Evolutionary conservation across 495 filamentous ascomycete species (phyloP).

Genomic region (Aspergillus biplanus): DNA sequence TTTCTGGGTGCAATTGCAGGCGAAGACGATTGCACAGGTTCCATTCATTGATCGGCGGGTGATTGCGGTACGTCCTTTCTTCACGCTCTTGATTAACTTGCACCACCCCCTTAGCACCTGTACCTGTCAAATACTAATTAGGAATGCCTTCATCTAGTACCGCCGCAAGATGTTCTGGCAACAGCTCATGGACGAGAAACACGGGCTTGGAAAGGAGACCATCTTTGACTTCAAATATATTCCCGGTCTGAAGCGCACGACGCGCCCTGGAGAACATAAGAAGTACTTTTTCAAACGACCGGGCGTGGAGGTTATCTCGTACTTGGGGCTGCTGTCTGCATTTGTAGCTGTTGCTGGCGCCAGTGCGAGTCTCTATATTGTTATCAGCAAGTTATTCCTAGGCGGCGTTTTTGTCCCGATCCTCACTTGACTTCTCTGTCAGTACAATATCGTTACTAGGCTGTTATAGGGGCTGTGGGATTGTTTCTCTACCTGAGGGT

Average conservation of each 20-base stretch:
- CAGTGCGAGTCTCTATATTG: background rate
- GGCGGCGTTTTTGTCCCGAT: background rate
- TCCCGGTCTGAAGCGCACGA: slow-evolving; percentile 48
- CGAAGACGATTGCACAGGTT: slow-evolving; percentile 57
- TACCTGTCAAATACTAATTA: background rate
- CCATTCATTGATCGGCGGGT: slow-evolving; percentile 59
- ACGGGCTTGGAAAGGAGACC: slow-evolving; percentile 57
- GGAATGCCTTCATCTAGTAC: slow-evolving; percentile 22
- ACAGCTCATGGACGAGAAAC: slow-evolving; percentile 57
- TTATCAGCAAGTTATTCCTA: slow-evolving; percentile 5
- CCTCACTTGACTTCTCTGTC: too few species aligned
- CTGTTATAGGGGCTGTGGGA: too few species aligned
- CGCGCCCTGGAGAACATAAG: slow-evolving; percentile 33
- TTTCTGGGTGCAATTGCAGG: slow-evolving; percentile 61
- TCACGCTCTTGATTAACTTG: background rate
- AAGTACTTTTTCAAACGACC: slow-evolving; percentile 27
- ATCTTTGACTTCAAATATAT: slow-evolving; percentile 69
- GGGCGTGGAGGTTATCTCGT: slow-evolving; percentile 35
- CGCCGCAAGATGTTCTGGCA: slow-evolving; percentile 56
- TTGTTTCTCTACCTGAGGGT: too few species aligned
- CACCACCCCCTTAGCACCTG: background rate
- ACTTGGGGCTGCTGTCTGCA: slow-evolving; percentile 34
- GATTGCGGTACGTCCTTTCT: slow-evolving; percentile 44
- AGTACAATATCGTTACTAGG: too few species aligned
- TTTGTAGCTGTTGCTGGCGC: slow-evolving; percentile 23